Percentiles rank a stretch among this genome's conserved stretches.
phyloP scores from a whole-genome alignment of 1,139 yeast genomes.

The Yamadazyma atmosphaerica region DNA sequence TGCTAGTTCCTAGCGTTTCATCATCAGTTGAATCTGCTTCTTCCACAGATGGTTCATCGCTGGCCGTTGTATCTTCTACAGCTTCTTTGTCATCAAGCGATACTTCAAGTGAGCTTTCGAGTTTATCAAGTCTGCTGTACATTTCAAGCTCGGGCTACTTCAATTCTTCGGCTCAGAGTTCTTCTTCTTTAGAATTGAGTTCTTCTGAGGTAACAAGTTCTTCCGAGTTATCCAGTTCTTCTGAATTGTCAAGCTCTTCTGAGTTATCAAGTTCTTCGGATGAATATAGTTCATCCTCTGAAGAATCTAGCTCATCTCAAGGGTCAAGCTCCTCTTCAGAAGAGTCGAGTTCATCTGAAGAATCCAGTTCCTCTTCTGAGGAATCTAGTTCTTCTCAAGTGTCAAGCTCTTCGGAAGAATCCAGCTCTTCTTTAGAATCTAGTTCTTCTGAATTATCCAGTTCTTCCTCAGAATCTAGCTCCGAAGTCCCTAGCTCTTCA shows the following conservation, averaged over 20 bases:
- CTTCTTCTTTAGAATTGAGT: not conserved
- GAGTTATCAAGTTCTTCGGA: constrained; percentile 1
- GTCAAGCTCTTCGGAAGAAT: constrained; percentile 1
- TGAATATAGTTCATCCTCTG: not conserved
- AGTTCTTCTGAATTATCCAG: not conserved
- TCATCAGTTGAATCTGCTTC: constrained; percentile 4
- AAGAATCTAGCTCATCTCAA: not conserved
- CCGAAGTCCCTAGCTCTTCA: not conserved
- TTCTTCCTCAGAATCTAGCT: not conserved
- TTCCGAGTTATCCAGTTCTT: not conserved
- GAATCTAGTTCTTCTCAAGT: constrained; percentile 1
- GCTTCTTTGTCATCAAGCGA: not conserved
- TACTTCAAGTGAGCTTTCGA: not conserved
- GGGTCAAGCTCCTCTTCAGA: not conserved
- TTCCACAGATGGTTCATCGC: not conserved
- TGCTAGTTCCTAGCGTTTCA: constrained; percentile 7
- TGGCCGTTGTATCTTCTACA: constrained; percentile 5
- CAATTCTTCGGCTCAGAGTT: not conserved
- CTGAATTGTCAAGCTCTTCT: constrained; percentile 1
- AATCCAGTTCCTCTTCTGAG: constrained; percentile 2
- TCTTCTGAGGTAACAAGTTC: not conserved
- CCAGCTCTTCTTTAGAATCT: constrained; percentile 1
- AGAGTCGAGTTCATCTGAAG: not conserved
- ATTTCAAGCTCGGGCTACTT: not conserved
- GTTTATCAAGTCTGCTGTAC: not conserved